Evolutionary conservation across 2,329 filamentous ascomycete species (phyloP), one percentile per base, ranked within the genome.

Genomic region (Sarocladium strictum): DNA sequence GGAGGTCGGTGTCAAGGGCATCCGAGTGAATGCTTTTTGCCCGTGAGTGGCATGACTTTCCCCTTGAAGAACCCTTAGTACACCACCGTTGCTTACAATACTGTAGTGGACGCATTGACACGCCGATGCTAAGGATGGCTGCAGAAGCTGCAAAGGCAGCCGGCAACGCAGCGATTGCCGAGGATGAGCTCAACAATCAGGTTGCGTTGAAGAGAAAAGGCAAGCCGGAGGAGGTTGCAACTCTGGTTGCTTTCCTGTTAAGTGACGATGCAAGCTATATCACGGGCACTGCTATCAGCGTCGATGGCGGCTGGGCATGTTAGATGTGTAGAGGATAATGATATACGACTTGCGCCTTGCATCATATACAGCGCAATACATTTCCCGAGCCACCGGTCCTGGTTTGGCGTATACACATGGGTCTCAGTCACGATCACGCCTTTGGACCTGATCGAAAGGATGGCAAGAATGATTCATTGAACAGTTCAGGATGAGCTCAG

Each of bases 1-100:
- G 51, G 67, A 69, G 47, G 63, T 61, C 21, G 65, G 65, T 0
- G 27, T 15, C 2, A 53, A 57, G 15, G 60, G 62, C 1, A 58
- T 69, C 3, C 54, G 66, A 2, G 61, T 67, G 11, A 67, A 68
- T 45, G 61, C 60, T 1, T 60, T 67, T 10, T 64, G 62, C 35
- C 65, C 64, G 64, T 68, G 53, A 58, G 64, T 57, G n/a, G n/a
- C n/a, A n/a, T n/a, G 35, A 10, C 4, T 52, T 41, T 17, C 19
- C 41, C n/a, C n/a, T n/a, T n/a, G 5, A 2, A 9, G 15, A 3
- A 2, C 12, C 3, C 12, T 10, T 24, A 6, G 6, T 24, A n/a
- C 4, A 51, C 23, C 7, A 9, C 7, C 3, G 40, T 6, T 23
- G 17, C 10, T 21, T 11, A 47, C 21, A 5, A 23, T 15, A 3